A percentile compares a stretch with the other conserved stretches of the same genome.
These are phyloP conservation scores for Agaricus bisporus DNA, from an alignment of 768 basidiomycete genomes.

Conservation along the genomic window DNA sequence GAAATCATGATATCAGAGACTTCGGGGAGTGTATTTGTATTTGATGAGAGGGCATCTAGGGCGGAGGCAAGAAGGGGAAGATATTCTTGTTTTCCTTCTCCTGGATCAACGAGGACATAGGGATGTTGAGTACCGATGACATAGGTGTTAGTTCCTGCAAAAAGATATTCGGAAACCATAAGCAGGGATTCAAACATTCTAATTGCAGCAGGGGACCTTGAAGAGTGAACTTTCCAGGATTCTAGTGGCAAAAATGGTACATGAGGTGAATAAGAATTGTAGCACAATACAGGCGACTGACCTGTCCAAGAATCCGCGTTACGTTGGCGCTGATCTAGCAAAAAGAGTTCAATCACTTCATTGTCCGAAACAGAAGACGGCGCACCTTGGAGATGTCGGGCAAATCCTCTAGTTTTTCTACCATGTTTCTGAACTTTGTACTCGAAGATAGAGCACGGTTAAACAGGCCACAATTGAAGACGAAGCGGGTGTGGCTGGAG, in stretches of 20 bases:
- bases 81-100: slow-evolving; percentile 67
- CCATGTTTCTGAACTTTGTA: neutral
- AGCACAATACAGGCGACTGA: slow-evolving; percentile 21
- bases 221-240: slow-evolving; percentile 84
- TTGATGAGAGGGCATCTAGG: slow-evolving; percentile 33
- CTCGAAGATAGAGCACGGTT: neutral
- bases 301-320: slow-evolving; percentile 72
- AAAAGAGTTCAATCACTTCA: neutral
- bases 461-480: neutral
- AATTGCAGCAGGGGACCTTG: slow-evolving; percentile 46
- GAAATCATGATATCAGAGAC: slow-evolving; percentile 89
- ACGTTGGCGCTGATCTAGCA: slow-evolving; percentile 63
- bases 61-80: slow-evolving; percentile 58
- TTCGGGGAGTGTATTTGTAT: slow-evolving; percentile 40
- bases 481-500: neutral
- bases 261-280: neutral
- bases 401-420: slow-evolving; percentile 49
- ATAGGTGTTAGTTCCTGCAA: slow-evolving; percentile 84
- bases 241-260: slow-evolving; percentile 35
- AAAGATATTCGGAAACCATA: neutral
- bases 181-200: neutral
- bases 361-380: neutral
- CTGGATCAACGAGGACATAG: slow-evolving; percentile 79
- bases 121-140: slow-evolving; percentile 66
- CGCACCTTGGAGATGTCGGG: slow-evolving; percentile 50